Base-by-base conservation (phyloP, 2,329 filamentous ascomycete species). In the Trichoderma brevicompactum region DNA sequence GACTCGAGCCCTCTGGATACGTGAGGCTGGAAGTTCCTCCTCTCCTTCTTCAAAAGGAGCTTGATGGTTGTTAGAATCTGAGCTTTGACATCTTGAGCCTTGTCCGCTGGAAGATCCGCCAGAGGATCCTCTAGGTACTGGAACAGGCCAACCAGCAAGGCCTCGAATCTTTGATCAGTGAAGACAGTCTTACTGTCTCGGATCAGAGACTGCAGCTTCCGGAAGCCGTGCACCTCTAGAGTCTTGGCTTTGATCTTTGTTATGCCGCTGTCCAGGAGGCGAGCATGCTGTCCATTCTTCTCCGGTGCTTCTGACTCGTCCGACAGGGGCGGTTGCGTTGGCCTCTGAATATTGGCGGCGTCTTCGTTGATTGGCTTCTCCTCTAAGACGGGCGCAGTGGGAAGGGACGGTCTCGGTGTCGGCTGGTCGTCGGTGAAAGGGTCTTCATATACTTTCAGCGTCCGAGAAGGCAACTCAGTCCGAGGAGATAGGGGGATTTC, bases 141-240 rank as follows among this genome's bases (percentile, higher is more conserved):
- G 67, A 94, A 90, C 19, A 92, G 82, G 0, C 88, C 89, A 2
- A 85, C 71, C 41, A 93, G 79, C 2, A 94, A 81, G 7, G 87
- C 82, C 68, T 89, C 85, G 67, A 92, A 92, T 69, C 86, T 89
- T 54, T 89, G 86, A 66, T 89, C 85, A 1, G 83, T 82, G 73
- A 91, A 87, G 19, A 87, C 81, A 13, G 87, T 83, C 71, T 84
- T 84, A 72, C 83, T 85, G 66, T 90, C 88, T 68, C 89, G 88
- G 66, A 92, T 83, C 69, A 93, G 83, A 44, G 88, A 88, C 75
- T 94, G 91, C 55, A 94, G 81, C 72, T 91, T 91, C 61, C 91
- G 86, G 81, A 94, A 92, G 65, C 91, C 91, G 73, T 93, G 90
- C 3, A 91, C 90, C 73, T 94, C 91, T n/a, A 94, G 84, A 1